Base-by-base conservation (phyloP, 345 rosid species). In the Hevea brasiliensis region DNA sequence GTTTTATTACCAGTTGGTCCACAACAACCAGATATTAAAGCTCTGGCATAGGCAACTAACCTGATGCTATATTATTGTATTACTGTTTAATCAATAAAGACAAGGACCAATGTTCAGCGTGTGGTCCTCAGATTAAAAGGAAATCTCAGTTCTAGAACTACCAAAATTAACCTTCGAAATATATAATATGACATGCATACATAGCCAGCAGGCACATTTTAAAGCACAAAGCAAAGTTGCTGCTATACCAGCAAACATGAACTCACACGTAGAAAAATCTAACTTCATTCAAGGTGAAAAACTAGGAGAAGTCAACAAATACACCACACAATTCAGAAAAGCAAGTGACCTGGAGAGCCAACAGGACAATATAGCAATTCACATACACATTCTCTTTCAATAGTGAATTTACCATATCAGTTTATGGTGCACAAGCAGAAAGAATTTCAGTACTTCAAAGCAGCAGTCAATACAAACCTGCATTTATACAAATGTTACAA, bases 381-480 rank as follows among this genome's bases (percentile, higher is more conserved):
- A 68, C 26, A 54, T 11, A 27, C 4, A 24, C 3, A 11, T 7
- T 12, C 12, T 37, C 7, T 12, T 51, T 50, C 27, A 13, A 24
- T 15, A 50, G 4, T 12, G 56, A 61, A 61, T 37, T 32, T 61
- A 72, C 75, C 75, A 72, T 72, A 26, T 63, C 18, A 44, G 24
- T 6, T 3, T 41, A 40, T 8, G 4, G 40, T 10, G 35, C 8
- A 37, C 14, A 3, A 18, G 29, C 60, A 32, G 21, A 14, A 37
- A 6, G 24, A 53, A 35, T 4, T 3, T 21, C 18, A 32, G 59
- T 14, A 72, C 50, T 54, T 54, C 24, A 48, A 40, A 23, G 45
- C 29, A 32, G 32, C 61, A 29, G 35, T 15, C 51, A 15, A 56
- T 0, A 70, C 18, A 45, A 45, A 10, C 20, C 74, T 70, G 65